Conservation (phyloP, 176 grass and related monocot genomes). For the Dactylis glomerata region DNA sequence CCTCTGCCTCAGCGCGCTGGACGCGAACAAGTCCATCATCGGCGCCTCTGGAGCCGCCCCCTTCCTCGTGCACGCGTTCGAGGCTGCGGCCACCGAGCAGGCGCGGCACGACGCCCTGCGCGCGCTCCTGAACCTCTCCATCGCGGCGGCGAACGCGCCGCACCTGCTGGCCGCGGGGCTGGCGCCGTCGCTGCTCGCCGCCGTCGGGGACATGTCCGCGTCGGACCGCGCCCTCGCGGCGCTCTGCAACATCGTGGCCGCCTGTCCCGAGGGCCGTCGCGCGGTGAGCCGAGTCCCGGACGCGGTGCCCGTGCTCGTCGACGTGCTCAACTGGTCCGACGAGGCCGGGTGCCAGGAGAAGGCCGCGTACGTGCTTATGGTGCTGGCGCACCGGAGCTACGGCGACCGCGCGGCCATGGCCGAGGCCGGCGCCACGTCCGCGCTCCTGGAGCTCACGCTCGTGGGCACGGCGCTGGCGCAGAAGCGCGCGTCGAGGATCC, state of each 20-base stretch:
- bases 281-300: constrained; percentile 48
- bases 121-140: constrained; percentile 81
- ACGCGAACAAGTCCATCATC: constrained; percentile 79
- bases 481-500: constrained; percentile 84
- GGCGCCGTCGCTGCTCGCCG: constrained; percentile 38
- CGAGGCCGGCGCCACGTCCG: constrained; percentile 62
- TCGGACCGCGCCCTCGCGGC: constrained; percentile 65
- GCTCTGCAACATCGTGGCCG: constrained; percentile 75
- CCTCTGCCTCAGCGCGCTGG: constrained; percentile 88
- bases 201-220: constrained; percentile 35
- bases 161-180: constrained; percentile 65
- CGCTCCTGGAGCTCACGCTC: constrained; percentile 86
- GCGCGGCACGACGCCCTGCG: constrained; percentile 67
- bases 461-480: constrained; percentile 81
- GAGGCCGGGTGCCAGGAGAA: constrained; percentile 86
- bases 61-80: constrained; percentile 53
- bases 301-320: constrained; percentile 53
- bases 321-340: constrained; percentile 82
- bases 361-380: constrained; percentile 84
- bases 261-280: constrained; percentile 62
- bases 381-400: constrained; percentile 78
- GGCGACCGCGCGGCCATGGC: constrained; percentile 59
- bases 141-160: constrained; percentile 52
- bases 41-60: constrained; percentile 62
- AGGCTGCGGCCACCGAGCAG: constrained; percentile 27